phyloP scores from a whole-genome alignment of 441 rosid genomes.

The Populus trichocarpa region DNA sequence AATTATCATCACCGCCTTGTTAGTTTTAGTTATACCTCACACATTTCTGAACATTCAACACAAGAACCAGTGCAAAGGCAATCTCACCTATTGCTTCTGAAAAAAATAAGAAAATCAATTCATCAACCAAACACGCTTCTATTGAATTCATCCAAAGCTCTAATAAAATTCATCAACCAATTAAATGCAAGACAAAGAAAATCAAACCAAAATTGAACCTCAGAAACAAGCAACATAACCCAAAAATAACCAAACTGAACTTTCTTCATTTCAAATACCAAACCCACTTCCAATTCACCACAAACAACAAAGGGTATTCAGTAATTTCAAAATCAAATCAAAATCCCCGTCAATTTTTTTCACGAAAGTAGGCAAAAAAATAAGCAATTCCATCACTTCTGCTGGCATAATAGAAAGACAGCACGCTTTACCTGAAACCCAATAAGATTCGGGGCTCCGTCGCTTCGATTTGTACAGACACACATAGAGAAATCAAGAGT shows the following conservation, averaged over 20 bases:
- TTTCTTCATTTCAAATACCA: slow-evolving; percentile 14
- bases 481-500: neutral
- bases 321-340: slow-evolving; percentile 9
- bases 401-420: neutral
- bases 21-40: neutral
- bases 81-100: neutral
- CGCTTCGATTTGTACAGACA: slow-evolving; percentile 13
- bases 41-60: slow-evolving; percentile 1
- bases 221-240: neutral
- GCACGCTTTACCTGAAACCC: slow-evolving; percentile 28
- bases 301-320: slow-evolving; percentile 14
- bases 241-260: slow-evolving; percentile 5
- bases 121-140: neutral
- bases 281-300: slow-evolving; percentile 25
- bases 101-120: neutral
- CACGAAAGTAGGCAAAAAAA: neutral
- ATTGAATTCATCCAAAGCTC: neutral
- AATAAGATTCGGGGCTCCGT: slow-evolving; percentile 22
- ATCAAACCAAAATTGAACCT: slow-evolving; percentile 15
- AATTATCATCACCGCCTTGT: neutral
- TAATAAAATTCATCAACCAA: too few species aligned
- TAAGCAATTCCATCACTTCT: neutral
- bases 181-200: neutral
- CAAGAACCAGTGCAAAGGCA: slow-evolving; percentile 3
- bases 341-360: neutral